A percentile compares a stretch with the other conserved stretches of the same genome.
These are phyloP conservation scores for Blastobotrys proliferans DNA, from an alignment of 1,139 yeast genomes.

Conservation along the genomic window DNA sequence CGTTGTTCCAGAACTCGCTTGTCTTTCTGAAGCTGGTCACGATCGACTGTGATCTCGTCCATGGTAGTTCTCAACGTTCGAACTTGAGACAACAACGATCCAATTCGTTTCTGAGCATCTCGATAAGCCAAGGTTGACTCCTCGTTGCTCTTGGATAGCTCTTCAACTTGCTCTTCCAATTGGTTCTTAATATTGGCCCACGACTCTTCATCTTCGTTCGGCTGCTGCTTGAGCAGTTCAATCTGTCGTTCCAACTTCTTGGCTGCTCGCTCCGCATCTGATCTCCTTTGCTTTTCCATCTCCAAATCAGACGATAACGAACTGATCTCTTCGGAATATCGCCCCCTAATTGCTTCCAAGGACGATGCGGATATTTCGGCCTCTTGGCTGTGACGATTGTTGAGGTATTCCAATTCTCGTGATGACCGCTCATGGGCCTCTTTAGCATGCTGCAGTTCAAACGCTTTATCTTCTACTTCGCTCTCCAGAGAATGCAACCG, in stretches of 20 bases:
- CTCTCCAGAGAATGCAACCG: conserved; percentile 55
- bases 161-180: conserved; percentile 50
- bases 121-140: conserved; percentile 37
- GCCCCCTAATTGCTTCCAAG: conserved; percentile 34
- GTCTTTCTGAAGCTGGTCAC: conserved; percentile 37
- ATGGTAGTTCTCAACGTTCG: conserved; percentile 33
- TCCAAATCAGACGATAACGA: conserved; percentile 55
- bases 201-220: conserved; percentile 19
- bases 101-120: conserved; percentile 36
- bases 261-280: conserved; percentile 53
- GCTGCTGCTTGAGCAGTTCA: conserved; percentile 18
- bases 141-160: conserved; percentile 49
- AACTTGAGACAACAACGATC: conserved; percentile 34
- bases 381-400: conserved; percentile 26
- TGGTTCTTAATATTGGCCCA: conserved; percentile 45
- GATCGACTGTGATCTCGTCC: conserved; percentile 36
- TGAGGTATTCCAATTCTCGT: conserved; percentile 45
- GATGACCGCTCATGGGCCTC: conserved; percentile 42
- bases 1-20: conserved; percentile 37
- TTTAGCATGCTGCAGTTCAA: conserved; percentile 51
- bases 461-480: conserved; percentile 53
- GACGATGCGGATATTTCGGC: conserved; percentile 25
- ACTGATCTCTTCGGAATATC: conserved; percentile 55
- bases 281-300: conserved; percentile 46
- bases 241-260: conserved; percentile 41